A percentile compares a stretch with the other conserved stretches of the same genome.
Evolutionary conservation across 805 yeast species (phyloP).

Genomic region (Candida anglica): DNA sequence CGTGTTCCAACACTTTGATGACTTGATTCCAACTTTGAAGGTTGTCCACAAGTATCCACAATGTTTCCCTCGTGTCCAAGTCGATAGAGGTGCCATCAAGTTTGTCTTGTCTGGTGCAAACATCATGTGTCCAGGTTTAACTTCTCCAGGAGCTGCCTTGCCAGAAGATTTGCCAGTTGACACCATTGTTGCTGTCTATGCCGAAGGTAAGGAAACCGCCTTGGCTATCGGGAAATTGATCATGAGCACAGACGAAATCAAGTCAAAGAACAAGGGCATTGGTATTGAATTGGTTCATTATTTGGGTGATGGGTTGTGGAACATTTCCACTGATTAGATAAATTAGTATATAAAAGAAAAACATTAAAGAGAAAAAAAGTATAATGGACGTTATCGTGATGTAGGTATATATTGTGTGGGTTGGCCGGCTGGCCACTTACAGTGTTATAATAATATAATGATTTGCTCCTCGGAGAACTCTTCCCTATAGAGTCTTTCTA

Average conservation of each 20-base stretch:
- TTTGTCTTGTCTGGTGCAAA: slow-evolving; percentile 95
- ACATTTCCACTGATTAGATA: slow-evolving; percentile 35
- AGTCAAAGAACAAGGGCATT: slow-evolving; percentile 75
- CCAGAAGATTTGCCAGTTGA: slow-evolving; percentile 72
- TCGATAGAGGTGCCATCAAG: slow-evolving; percentile 95
- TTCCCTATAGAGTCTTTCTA: too few species aligned
- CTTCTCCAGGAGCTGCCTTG: slow-evolving; percentile 77
- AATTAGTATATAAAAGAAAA: neutral
- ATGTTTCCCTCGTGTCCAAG: slow-evolving; percentile 81
- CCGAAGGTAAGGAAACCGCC: slow-evolving; percentile 90
- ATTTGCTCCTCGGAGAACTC: too few species aligned
- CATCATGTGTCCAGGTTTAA: slow-evolving; percentile 94
- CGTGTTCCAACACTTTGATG: slow-evolving; percentile 78
- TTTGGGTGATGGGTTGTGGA: slow-evolving; percentile 89
- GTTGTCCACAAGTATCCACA: slow-evolving; percentile 79
- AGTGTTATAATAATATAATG: too few species aligned
- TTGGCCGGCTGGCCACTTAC: too few species aligned
- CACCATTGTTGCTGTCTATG: slow-evolving; percentile 75
- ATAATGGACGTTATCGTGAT: too few species aligned
- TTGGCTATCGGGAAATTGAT: slow-evolving; percentile 83
- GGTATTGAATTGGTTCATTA: slow-evolving; percentile 83
- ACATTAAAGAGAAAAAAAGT: too few species aligned
- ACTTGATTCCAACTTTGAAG: slow-evolving; percentile 69
- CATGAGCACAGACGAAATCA: slow-evolving; percentile 89
- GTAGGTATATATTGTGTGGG: too few species aligned